Evolutionary conservation across 2,329 filamentous ascomycete genomes (phyloP).

Genomic region (Hymenotorrendiella dingleyae): DNA sequence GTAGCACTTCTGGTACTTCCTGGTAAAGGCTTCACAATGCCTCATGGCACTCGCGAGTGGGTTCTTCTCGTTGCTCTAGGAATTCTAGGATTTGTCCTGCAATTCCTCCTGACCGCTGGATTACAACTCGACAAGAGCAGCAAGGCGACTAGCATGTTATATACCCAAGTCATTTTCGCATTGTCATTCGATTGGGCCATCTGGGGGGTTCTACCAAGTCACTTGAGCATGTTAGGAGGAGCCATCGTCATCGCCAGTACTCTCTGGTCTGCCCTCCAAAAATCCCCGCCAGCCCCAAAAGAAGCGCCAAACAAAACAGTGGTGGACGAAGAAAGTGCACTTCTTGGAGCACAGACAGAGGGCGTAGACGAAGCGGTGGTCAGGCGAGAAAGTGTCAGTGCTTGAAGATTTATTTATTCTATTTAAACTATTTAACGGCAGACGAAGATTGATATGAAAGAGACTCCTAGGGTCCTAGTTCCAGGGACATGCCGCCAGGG

Average conservation of each 20-base stretch:
- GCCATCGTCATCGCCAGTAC: conserved; percentile 27
- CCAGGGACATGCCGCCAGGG: no score
- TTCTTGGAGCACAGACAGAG: conserved; percentile 19
- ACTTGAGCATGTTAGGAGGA: conserved; percentile 27
- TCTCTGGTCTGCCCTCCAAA: conserved; percentile 27
- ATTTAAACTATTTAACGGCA: no score
- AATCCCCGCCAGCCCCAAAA: conserved; percentile 5
- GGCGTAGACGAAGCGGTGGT: conserved; percentile 12
- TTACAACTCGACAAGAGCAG: conserved; percentile 40
- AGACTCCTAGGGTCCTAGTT: no score
- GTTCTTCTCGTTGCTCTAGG: conserved; percentile 63
- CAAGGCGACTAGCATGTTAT: conserved; percentile 55
- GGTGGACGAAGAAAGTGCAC: conserved; percentile 26
- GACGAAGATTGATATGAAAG: no score
- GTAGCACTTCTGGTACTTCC: conserved; percentile 41
- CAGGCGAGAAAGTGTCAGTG: no score
- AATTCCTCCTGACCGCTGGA: conserved; percentile 78
- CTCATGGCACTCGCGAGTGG: conserved; percentile 46
- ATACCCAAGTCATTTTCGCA: conserved; percentile 66
- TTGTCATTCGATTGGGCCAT: conserved; percentile 27
- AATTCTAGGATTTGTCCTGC: conserved; percentile 71
- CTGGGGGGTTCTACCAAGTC: conserved; percentile 26
- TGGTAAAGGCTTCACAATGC: conserved; percentile 39
- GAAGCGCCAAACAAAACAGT: background rate
- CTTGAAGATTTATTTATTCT: no score